Percentiles rank a stretch among this genome's conserved stretches.
phyloP scores from a whole-genome alignment of 179 eudicot genomes.

The Amaranthus tricolor region DNA sequence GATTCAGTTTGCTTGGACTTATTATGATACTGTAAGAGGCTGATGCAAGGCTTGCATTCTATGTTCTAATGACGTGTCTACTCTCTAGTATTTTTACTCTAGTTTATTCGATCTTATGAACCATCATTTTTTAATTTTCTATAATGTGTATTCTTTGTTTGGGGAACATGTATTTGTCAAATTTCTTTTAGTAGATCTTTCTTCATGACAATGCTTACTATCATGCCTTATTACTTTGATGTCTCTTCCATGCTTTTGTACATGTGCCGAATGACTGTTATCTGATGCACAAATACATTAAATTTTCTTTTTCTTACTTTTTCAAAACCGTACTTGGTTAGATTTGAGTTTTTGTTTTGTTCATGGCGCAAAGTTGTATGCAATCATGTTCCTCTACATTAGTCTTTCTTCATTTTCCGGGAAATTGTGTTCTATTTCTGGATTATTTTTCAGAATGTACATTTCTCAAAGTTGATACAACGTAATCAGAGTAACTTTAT shows the following conservation, averaged over 20 bases:
- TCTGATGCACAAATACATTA: slow-evolving; percentile 1
- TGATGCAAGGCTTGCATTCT: neutral
- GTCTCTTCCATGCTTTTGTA: neutral
- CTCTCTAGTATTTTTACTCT: neutral
- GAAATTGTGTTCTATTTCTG: neutral
- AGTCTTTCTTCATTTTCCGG: neutral
- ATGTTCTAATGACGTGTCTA: neutral
- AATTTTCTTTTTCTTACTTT: neutral
- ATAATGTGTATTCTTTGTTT: neutral
- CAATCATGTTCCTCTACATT: neutral
- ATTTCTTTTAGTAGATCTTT: neutral
- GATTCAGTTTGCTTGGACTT: neutral
- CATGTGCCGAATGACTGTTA: neutral
- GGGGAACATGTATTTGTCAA: neutral
- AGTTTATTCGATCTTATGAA: neutral
- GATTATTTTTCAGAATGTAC: neutral
- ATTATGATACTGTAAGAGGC: neutral
- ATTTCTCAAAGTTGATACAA: neutral
- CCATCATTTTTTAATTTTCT: neutral
- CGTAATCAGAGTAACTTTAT: neutral
- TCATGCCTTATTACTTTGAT: neutral
- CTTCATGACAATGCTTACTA: neutral
- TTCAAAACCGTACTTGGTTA: neutral
- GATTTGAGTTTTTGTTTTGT: neutral
- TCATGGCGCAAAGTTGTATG: neutral